These are phyloP conservation scores for Aspergillus neotritici DNA, from an alignment of 2,329 filamentous ascomycete genomes.

Conservation along the genomic window DNA sequence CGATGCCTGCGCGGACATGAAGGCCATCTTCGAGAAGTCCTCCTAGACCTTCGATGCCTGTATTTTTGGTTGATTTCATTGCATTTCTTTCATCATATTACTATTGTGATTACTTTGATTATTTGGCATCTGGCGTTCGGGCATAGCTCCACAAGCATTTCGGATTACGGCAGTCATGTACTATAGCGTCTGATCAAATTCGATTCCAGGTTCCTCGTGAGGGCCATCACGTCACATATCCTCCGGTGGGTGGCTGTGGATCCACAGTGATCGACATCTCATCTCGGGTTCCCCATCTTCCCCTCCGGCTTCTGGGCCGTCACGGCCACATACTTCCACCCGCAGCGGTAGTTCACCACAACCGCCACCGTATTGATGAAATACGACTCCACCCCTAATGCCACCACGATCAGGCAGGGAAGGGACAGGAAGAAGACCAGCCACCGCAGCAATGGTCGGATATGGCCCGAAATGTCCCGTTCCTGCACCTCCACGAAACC, in stretches of 20 bases:
- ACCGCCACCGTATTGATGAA: slow-evolving; percentile 13
- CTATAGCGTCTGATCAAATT: too few species aligned
- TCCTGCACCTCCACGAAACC: slow-evolving; percentile 9
- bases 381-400: slow-evolving; percentile 6
- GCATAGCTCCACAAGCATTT: too few species aligned
- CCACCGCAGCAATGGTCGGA: slow-evolving; percentile 7
- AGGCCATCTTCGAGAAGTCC: slow-evolving; percentile 34
- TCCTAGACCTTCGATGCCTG: neutral
- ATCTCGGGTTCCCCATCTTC: neutral
- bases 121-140: too few species aligned
- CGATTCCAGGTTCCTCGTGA: too few species aligned
- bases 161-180: too few species aligned
- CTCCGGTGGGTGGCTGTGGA: too few species aligned
- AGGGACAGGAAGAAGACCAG: slow-evolving; percentile 3
- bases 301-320: slow-evolving; percentile 8
- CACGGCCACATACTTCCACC: slow-evolving; percentile 10
- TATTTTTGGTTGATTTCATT: slow-evolving; percentile 1
- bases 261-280: too few species aligned
- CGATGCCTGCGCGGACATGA: slow-evolving; percentile 41
- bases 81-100: neutral
- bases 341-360: slow-evolving; percentile 11
- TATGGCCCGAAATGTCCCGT: slow-evolving; percentile 8
- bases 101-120: too few species aligned
- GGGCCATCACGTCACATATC: too few species aligned
- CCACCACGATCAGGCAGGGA: slow-evolving; percentile 6